phyloP scores from a whole-genome alignment of 495 filamentous ascomycete genomes.

The Pyrenula massariospora region DNA sequence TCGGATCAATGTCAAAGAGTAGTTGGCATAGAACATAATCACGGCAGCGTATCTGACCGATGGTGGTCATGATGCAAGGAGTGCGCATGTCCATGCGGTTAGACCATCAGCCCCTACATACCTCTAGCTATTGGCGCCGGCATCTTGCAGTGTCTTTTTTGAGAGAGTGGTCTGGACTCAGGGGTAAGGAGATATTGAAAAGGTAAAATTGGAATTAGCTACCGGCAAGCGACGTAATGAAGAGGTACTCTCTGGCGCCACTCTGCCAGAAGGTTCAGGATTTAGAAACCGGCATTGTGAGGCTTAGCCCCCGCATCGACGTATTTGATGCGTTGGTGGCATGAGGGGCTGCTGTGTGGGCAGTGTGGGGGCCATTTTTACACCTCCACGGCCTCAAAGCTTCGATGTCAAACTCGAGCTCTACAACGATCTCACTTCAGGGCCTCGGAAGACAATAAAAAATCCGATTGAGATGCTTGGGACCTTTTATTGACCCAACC shows the following conservation, averaged over 20 bases:
- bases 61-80: constrained; percentile 2
- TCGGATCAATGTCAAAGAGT: constrained; percentile 4
- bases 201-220: background rate
- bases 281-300: background rate
- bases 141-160: constrained; percentile 18
- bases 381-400: no score
- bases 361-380: no score
- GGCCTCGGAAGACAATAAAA: no score
- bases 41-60: constrained; percentile 1
- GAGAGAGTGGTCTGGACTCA: background rate
- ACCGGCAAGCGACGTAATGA: no score
- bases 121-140: constrained; percentile 44
- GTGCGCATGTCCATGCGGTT: background rate
- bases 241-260: background rate
- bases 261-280: background rate
- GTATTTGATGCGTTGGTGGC: no score
- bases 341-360: no score
- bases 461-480: no score
- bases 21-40: constrained; percentile 1
- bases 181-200: background rate
- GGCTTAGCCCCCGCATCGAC: background rate
- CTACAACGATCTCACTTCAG: no score
- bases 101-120: constrained; percentile 15
- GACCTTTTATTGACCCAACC: no score
- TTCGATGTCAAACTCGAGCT: no score